phyloP scores from a whole-genome alignment of 2,329 filamentous ascomycete species.

The Hypoxylon sp. region DNA sequence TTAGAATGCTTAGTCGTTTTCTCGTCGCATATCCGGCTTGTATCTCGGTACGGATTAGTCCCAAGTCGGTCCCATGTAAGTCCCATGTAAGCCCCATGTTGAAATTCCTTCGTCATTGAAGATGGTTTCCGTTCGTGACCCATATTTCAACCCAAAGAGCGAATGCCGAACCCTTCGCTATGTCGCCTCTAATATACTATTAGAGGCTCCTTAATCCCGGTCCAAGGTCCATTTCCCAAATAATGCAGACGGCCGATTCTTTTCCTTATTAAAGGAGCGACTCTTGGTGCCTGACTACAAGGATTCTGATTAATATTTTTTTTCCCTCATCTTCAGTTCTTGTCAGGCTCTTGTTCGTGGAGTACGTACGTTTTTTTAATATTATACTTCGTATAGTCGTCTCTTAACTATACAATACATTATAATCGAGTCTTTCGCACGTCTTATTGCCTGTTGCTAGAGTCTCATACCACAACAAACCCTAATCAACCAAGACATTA shows the following conservation, averaged over 20 bases:
- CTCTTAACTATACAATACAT: slow-evolving; percentile 10
- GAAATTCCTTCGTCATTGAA: slow-evolving; percentile 42
- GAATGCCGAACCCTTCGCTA: slow-evolving; percentile 41
- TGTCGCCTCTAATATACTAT: slow-evolving; percentile 25
- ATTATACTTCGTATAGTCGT: slow-evolving; percentile 23
- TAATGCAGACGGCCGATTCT: slow-evolving; percentile 10
- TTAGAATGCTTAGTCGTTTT: slow-evolving; percentile 1
- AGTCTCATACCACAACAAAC: neutral
- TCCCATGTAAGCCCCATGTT: neutral
- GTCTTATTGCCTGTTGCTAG: neutral
- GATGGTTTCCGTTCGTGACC: slow-evolving; percentile 28
- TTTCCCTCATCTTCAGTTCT: slow-evolving; percentile 17
- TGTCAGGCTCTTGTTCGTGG: slow-evolving; percentile 16
- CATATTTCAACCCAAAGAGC: slow-evolving; percentile 36
- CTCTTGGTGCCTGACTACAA: slow-evolving; percentile 16
- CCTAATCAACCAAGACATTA: neutral
- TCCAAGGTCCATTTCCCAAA: slow-evolving; percentile 24
- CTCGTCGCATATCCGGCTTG: slow-evolving; percentile 19
- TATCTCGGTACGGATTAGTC: slow-evolving; percentile 29
- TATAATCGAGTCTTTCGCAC: slow-evolving; percentile 1
- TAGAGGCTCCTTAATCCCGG: slow-evolving; percentile 37
- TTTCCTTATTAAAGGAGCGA: slow-evolving; percentile 38
- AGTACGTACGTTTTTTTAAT: slow-evolving; percentile 23
- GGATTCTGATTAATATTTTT: slow-evolving; percentile 18
- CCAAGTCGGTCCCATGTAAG: neutral